These are phyloP conservation scores for Testicularia cyperi DNA, from an alignment of 1,284 basidiomycete species.

Conservation along the genomic window DNA sequence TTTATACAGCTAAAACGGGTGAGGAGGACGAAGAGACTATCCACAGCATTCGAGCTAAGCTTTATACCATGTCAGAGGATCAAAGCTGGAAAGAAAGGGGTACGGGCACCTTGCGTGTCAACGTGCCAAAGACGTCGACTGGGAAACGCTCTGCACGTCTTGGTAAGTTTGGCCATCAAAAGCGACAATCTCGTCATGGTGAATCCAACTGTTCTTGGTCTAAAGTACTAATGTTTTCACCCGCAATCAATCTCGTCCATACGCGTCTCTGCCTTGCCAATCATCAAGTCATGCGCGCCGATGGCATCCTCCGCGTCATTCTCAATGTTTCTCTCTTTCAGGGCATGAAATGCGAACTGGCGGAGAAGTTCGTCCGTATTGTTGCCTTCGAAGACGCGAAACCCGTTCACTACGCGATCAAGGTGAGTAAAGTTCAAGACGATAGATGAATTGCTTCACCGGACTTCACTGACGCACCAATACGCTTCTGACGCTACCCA, in stretches of 20 bases:
- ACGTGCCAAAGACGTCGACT: constrained; percentile 67
- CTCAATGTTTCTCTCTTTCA: constrained; percentile 82
- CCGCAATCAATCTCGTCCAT: too few relatives aligned
- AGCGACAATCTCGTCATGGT: too few relatives aligned
- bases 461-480: too few relatives aligned
- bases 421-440: constrained; percentile 21
- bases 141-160: constrained; percentile 71
- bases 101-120: constrained; percentile 77
- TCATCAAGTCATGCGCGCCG: constrained; percentile 95
- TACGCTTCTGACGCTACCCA: not conserved
- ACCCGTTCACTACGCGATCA: constrained; percentile 52
- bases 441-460: too few relatives aligned
- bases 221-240: too few relatives aligned
- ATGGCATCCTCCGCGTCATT: constrained; percentile 81
- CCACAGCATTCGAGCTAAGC: constrained; percentile 79
- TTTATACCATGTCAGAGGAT: constrained; percentile 69
- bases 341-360: constrained; percentile 77
- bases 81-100: constrained; percentile 84
- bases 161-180: too few relatives aligned
- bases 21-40: constrained; percentile 88
- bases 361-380: constrained; percentile 63
- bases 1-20: constrained; percentile 73
- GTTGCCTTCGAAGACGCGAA: constrained; percentile 53
- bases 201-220: too few relatives aligned
- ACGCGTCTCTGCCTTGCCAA: too few relatives aligned